phyloP scores from a whole-genome alignment of 2,329 filamentous ascomycete species.

The Cladophialophora yegresii region DNA sequence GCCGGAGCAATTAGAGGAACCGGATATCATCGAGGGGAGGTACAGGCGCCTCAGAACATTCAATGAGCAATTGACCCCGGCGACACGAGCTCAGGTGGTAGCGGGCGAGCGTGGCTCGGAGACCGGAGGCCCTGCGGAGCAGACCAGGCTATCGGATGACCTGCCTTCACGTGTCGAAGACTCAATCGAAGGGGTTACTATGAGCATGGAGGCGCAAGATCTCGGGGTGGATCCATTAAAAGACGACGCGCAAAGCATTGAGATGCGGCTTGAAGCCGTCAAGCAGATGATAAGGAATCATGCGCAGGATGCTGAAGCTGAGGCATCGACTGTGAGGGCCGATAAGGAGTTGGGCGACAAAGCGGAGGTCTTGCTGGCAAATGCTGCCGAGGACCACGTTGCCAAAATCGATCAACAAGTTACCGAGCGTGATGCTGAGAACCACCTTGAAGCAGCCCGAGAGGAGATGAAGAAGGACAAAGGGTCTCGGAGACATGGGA shows the following conservation, averaged over 20 bases:
- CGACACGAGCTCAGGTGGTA: neutral
- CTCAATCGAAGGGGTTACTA: neutral
- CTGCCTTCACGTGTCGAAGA: neutral
- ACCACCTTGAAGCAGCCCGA: neutral
- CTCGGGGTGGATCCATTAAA: neutral
- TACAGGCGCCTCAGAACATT: conserved; percentile 13
- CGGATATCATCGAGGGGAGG: conserved; percentile 4
- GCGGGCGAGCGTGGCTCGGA: neutral
- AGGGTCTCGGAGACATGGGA: neutral
- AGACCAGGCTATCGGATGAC: neutral
- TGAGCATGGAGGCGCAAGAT: neutral
- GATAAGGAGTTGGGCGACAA: neutral
- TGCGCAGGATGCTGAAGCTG: neutral
- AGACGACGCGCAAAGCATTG: neutral
- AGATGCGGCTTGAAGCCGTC: neutral
- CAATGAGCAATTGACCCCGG: neutral
- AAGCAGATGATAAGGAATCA: neutral
- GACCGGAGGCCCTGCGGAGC: neutral
- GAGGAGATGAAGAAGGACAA: neutral
- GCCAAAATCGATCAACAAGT: neutral
- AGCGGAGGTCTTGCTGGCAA: neutral
- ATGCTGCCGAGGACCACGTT: neutral
- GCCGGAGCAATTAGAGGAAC: conserved; percentile 19
- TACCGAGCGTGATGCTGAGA: neutral
- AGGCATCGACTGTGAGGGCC: neutral